phyloP scores from a whole-genome alignment of 2,329 filamentous ascomycete species.

The Botrytis sinoallii region DNA sequence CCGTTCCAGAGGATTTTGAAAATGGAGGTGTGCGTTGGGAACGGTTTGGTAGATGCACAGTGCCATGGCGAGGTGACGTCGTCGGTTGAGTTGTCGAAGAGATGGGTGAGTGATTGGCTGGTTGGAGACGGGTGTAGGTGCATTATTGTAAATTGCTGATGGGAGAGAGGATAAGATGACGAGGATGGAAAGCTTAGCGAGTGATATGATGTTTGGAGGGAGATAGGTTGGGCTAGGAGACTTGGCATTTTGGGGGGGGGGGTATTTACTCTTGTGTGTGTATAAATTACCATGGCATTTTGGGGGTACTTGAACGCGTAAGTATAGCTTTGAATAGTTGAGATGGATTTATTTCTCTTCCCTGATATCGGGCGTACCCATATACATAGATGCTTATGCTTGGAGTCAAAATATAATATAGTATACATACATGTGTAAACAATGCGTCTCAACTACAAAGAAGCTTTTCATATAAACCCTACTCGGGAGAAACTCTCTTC shows the following conservation, averaged over 20 bases:
- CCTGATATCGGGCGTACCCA: neutral
- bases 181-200: neutral
- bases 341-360: neutral
- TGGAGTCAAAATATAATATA: too few species aligned
- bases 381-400: too few species aligned
- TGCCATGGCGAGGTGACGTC: neutral
- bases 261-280: neutral
- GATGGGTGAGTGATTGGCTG: neutral
- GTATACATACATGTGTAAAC: too few species aligned
- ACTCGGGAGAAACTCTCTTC: too few species aligned
- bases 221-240: neutral
- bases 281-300: neutral
- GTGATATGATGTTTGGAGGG: neutral
- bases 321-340: neutral
- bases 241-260: neutral
- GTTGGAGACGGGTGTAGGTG: neutral
- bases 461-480: too few species aligned
- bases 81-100: neutral
- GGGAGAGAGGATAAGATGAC: neutral
- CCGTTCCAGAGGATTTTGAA: neutral
- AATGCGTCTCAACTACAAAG: too few species aligned
- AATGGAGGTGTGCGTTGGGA: too few species aligned
- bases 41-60: too few species aligned
- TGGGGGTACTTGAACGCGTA: neutral
- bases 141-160: neutral